Evolutionary conservation across 148 eudicot species (phyloP), one percentile per base, ranked within the genome.

Genomic region (Spergularia marina): DNA sequence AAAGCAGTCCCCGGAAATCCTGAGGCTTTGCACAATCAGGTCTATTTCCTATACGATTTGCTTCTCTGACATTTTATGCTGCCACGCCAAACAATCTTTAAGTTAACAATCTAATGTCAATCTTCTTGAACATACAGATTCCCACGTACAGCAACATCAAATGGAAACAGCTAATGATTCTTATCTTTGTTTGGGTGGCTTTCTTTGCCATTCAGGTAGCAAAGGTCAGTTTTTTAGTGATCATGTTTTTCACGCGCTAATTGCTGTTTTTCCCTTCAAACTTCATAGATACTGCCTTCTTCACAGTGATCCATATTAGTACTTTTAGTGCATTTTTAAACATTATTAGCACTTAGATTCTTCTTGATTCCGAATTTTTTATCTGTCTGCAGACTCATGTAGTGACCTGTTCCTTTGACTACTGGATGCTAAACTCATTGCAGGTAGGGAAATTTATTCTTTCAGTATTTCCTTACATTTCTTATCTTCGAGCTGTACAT

Each of bases 371-470:
- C 10, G 49, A 44, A 30, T 44, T 6, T 44, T 5, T 40, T 16
- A 53, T 40, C 53, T 10, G n/a, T 69, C 39, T 76, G 67, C 74
- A 77, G 74, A 77, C 74, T 51, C 53, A 17, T 53, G 58, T 65
- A 12, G 36, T 77, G 39, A 51, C 73, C 74, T 77, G 79, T 52
- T 77, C 79, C 17, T 13, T 60, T 5, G 49, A 59, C 49, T 77
- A 59, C 65, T 77, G 79, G 79, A 60, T 69, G 39, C 74, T 70
- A 68, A 77, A 69, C 73, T 77, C 61, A 60, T 16, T 69, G 12
- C 59, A 77, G 74, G 79, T 69, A 57, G 3, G 1, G 1, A 25
- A 36, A 12, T 68, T 49, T 60, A 15, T 51, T 44, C 52, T 53
- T 20, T 21, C 30, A 30, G 36, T 30, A 30, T 30, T 30, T 30